Evolutionary conservation across 345 rosid genomes (phyloP), one percentile per base, ranked within the genome.

Genomic region (Melastoma malabathricum): DNA sequence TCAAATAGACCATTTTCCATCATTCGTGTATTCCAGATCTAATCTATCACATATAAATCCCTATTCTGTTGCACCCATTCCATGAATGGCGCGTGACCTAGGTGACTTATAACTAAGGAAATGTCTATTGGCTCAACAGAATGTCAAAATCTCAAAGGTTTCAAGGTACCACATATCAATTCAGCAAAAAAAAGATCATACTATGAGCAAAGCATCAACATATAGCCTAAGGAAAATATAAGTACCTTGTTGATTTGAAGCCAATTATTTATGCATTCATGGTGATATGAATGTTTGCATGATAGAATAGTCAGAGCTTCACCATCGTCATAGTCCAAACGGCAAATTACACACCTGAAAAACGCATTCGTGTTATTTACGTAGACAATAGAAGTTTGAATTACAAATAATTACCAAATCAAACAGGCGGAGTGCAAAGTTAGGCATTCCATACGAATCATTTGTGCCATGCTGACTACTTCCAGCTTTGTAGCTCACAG

Each of bases 211-310:
- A 34, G 9, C 41, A 34, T 34, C 41, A 34, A 48, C 13, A n/a
- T 45, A 44, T 1, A 10, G 38, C 17, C 17, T 15, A 18, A 27
- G 22, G 49, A 10, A 50, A 46, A 39, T 17, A 59, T 50, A 3
- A 52, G 12, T 62, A 78, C 99, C 96, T 76, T 93, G 70, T 88
- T 93, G 76, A 88, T 88, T 64, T 85, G 71, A 78, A 93, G 78
- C 99, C 99, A 93, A 67, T 85, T 72, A 56, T 81, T 81, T 67
- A 93, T 76, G 79, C 99, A 93, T 51, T 81, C 99, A 13, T 86
- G 68, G 64, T 93, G 99, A 67, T 93, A 93, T 0, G 94, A 75
- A 66, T 93, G 99, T 52, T 81, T 83, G 84, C 99, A 93, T 45
- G 94, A 72, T 61, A 93, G 99, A 48, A 78, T 44, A 13, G 84